Evolutionary conservation across 495 filamentous ascomycete genomes (phyloP).

Genomic region (Penicillium samsonianum): DNA sequence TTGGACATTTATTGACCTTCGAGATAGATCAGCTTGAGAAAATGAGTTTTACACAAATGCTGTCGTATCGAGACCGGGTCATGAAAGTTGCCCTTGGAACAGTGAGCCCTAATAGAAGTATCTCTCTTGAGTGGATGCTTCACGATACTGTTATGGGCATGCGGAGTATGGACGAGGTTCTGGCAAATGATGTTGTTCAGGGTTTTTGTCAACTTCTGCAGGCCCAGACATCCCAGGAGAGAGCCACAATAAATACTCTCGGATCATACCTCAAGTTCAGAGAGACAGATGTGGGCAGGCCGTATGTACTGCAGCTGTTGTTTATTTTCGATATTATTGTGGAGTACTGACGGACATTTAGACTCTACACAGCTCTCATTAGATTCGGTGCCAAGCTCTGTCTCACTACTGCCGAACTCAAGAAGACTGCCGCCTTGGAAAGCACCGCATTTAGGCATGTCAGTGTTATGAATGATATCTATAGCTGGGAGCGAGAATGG

Average conservation of each 20-base stretch:
- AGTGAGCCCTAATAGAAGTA: slow-evolving; percentile 7
- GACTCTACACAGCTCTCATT: slow-evolving; percentile 28
- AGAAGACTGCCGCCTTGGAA: slow-evolving; percentile 12
- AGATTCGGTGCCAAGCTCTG: slow-evolving; percentile 22
- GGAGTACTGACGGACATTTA: background rate
- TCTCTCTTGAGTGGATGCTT: slow-evolving; percentile 25
- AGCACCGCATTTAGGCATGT: slow-evolving; percentile 23
- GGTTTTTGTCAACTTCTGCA: slow-evolving; percentile 24
- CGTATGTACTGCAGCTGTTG: slow-evolving; percentile 11
- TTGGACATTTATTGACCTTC: background rate
- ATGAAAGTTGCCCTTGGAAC: slow-evolving; percentile 17
- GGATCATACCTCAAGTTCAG: slow-evolving; percentile 22
- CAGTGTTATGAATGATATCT: slow-evolving; percentile 27
- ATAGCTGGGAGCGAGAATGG: slow-evolving; percentile 30
- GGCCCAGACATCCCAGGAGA: slow-evolving; percentile 21
- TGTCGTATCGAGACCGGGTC: slow-evolving; percentile 22
- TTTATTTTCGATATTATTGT: background rate
- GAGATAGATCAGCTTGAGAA: slow-evolving; percentile 27
- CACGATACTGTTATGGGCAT: slow-evolving; percentile 19
- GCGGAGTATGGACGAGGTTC: slow-evolving; percentile 13
- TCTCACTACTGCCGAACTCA: slow-evolving; percentile 11
- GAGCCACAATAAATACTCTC: slow-evolving; percentile 15
- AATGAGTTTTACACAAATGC: slow-evolving; percentile 23
- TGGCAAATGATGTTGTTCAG: slow-evolving; percentile 19
- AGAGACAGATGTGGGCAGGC: slow-evolving; percentile 21